Evolutionary conservation across 2,329 filamentous ascomycete species (phyloP).

Genomic region (Diplodia corticola): DNA sequence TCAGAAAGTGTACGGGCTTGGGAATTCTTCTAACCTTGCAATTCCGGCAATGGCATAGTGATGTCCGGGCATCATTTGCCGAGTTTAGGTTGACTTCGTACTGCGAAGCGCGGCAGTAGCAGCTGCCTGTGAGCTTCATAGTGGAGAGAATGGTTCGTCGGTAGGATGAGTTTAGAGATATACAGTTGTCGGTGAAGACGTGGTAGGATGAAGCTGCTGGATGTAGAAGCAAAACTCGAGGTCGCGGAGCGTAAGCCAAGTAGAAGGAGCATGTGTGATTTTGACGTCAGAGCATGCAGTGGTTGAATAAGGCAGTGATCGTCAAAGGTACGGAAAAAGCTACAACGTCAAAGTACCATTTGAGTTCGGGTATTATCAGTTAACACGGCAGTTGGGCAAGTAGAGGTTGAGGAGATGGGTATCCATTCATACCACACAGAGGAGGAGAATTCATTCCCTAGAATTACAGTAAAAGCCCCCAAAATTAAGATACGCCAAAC

Average conservation of each 20-base stretch:
- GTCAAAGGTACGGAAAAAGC: background rate
- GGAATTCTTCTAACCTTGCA: slow-evolving; percentile 46
- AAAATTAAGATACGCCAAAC: slow-evolving; percentile 25
- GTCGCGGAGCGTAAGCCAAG: background rate
- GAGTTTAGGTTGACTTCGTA: slow-evolving; percentile 50
- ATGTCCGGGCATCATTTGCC: slow-evolving; percentile 51
- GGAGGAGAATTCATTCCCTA: slow-evolving; percentile 40
- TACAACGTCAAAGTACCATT: background rate
- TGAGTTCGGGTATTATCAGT: background rate
- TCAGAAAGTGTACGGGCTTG: background rate
- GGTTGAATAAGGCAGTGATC: background rate
- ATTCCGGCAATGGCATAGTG: slow-evolving; percentile 54
- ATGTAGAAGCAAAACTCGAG: background rate
- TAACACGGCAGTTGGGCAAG: background rate
- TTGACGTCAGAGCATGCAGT: slow-evolving; percentile 4
- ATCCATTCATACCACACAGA: slow-evolving; percentile 24
- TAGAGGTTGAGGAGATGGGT: background rate
- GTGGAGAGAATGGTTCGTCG: background rate
- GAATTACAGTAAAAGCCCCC: slow-evolving; percentile 30
- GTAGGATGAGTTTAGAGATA: background rate
- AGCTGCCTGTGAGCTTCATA: slow-evolving; percentile 42
- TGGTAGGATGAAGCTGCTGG: background rate
- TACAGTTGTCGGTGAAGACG: background rate
- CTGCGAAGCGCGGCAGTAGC: slow-evolving; percentile 51
- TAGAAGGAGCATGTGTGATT: background rate